Conservation (phyloP, 176 grass and related monocot species). For the Bonia amplexicaulis region DNA sequence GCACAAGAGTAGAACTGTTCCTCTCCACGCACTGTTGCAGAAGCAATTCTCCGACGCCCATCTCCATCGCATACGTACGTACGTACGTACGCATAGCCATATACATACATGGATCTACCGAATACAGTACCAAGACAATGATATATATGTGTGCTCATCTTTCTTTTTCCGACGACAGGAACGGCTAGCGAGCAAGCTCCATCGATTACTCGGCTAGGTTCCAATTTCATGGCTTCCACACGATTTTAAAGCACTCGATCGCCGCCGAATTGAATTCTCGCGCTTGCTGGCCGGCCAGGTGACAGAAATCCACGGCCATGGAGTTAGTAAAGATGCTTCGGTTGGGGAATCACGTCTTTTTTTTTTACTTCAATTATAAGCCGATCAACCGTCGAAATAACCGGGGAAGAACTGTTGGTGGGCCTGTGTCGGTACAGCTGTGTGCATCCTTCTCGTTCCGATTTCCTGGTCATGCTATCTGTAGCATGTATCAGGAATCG, state of each 20-base stretch:
- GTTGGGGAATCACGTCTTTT: neutral
- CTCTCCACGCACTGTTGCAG: neutral
- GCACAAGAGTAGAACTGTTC: neutral
- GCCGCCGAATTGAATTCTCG: neutral
- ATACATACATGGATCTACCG: neutral
- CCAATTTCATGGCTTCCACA: neutral
- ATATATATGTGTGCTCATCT: neutral
- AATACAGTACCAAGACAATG: slow-evolving; percentile 11
- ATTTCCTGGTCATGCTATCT: neutral
- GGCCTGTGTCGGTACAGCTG: neutral
- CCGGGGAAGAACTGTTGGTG: neutral
- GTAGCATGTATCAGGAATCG: slow-evolving; percentile 2
- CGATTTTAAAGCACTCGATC: neutral
- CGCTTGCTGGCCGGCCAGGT: neutral
- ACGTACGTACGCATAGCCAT: neutral
- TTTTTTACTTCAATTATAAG: neutral
- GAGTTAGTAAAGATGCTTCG: neutral
- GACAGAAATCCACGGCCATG: neutral
- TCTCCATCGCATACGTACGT: neutral
- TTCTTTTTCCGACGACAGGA: neutral
- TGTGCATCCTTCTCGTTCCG: neutral
- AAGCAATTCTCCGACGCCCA: neutral
- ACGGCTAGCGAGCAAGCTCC: neutral
- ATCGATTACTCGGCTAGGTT: neutral
- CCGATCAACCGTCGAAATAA: neutral